A percentile compares a stretch with the other conserved stretches of the same genome.
Conservation (phyloP, 768 basidiomycete species). For the Rhodotorula toruloides region DNA sequence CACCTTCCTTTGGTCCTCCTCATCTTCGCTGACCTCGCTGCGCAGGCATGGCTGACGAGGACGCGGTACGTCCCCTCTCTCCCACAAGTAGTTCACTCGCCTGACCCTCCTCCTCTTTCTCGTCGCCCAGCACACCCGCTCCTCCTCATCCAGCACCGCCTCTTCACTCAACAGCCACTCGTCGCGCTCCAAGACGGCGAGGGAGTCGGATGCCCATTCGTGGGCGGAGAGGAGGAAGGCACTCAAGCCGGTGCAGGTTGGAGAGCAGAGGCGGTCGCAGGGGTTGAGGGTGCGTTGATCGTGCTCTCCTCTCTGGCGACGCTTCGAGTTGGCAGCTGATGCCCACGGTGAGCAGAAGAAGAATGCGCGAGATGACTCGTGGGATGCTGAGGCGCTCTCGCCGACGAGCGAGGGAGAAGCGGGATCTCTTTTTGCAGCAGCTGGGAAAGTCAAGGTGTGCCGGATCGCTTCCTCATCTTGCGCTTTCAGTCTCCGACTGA, state of each 20-base stretch:
- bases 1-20: no score
- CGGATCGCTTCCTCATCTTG: neutral
- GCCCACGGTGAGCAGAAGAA: neutral
- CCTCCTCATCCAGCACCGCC: neutral
- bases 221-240: constrained; percentile 1
- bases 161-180: neutral
- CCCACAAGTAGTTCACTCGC: neutral
- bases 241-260: neutral
- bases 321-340: neutral
- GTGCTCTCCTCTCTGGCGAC: neutral
- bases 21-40: no score
- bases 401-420: neutral
- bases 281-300: neutral
- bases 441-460: no score
- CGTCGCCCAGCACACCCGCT: neutral
- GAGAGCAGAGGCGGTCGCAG: neutral
- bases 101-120: neutral
- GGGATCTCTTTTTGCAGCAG: neutral
- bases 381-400: neutral
- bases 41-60: no score
- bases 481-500: neutral
- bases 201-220: neutral
- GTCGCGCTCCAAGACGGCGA: no score
- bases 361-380: neutral
- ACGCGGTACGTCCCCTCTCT: no score